phyloP scores from a whole-genome alignment of 495 filamentous ascomycete genomes.

The Corynascus novoguineensis region DNA sequence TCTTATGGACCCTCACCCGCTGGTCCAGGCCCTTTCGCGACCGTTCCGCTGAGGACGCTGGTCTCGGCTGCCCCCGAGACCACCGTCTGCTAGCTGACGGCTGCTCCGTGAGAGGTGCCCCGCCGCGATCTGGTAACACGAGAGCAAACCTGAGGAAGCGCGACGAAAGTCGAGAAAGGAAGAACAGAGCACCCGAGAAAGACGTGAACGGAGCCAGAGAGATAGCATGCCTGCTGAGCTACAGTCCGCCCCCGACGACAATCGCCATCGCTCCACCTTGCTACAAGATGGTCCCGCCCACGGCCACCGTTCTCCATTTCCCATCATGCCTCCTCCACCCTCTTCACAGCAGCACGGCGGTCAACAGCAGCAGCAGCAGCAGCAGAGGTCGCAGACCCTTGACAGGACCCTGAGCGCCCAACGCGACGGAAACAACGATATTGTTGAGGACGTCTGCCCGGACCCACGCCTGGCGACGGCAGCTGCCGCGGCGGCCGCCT shows the following conservation, averaged over 20 bases:
- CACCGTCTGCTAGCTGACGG: conserved; percentile 41
- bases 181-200: conserved; percentile 11
- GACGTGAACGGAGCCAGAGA: neutral
- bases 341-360: conserved; percentile 5
- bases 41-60: conserved; percentile 56
- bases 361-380: conserved; percentile 25
- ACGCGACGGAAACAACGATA: conserved; percentile 1
- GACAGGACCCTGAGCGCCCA: conserved; percentile 9
- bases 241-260: conserved; percentile 18
- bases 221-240: conserved; percentile 47
- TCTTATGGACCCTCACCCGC: conserved; percentile 59
- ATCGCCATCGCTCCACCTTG: conserved; percentile 30
- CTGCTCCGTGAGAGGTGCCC: conserved; percentile 22
- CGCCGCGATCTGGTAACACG: conserved; percentile 25
- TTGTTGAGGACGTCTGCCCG: conserved; percentile 14
- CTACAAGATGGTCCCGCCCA: conserved; percentile 33
- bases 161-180: conserved; percentile 16
- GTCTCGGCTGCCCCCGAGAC: conserved; percentile 36
- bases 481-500: conserved; percentile 6
- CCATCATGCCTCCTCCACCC: conserved; percentile 38
- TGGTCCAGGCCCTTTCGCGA: conserved; percentile 50
- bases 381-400: conserved; percentile 17
- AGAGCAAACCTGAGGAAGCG: no score
- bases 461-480: conserved; percentile 14
- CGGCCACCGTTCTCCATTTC: conserved; percentile 27